These are phyloP conservation scores for Ascochyta koolunga DNA, from an alignment of 2,329 filamentous ascomycete species.

Conservation along the genomic window DNA sequence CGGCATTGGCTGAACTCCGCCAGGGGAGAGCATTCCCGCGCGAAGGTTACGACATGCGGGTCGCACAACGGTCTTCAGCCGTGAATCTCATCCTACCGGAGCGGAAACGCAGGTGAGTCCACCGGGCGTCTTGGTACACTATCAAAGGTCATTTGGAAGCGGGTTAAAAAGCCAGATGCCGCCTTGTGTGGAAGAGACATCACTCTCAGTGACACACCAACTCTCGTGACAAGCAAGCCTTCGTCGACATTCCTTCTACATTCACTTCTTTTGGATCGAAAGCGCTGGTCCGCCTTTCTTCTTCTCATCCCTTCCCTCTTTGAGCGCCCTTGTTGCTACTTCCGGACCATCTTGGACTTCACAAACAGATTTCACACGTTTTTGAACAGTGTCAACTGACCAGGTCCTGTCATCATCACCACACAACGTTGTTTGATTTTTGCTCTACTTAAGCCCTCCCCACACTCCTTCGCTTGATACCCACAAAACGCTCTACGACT, in stretches of 20 bases:
- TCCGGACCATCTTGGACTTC: constrained; percentile 8
- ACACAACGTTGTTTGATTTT: constrained; percentile 12
- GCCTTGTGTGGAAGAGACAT: constrained; percentile 27
- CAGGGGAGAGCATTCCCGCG: constrained; percentile 25
- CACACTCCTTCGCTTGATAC: constrained; percentile 17
- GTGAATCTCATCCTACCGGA: constrained; percentile 27
- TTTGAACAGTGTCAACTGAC: constrained; percentile 25
- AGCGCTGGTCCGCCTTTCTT: constrained; percentile 41
- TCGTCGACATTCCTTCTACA: constrained; percentile 39
- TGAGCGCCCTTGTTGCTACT: constrained; percentile 26
- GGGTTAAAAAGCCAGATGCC: constrained; percentile 30
- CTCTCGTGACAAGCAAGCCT: constrained; percentile 41
- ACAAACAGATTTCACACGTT: constrained; percentile 9
- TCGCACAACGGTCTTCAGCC: constrained; percentile 31
- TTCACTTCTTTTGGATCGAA: constrained; percentile 34
- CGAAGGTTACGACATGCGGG: constrained; percentile 26
- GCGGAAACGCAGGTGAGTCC: constrained; percentile 23
- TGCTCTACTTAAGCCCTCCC: constrained; percentile 17
- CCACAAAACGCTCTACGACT: constrained; percentile 11
- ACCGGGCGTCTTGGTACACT: constrained; percentile 18
- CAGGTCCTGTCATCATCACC: constrained; percentile 10
- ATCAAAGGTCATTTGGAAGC: constrained; percentile 11
- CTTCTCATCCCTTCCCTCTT: constrained; percentile 23
- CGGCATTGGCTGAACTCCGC: constrained; percentile 32
- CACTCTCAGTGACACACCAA: constrained; percentile 34